These are phyloP conservation scores for Brettanomyces anomalus DNA, from an alignment of 805 yeast genomes.

Conservation along the genomic window DNA sequence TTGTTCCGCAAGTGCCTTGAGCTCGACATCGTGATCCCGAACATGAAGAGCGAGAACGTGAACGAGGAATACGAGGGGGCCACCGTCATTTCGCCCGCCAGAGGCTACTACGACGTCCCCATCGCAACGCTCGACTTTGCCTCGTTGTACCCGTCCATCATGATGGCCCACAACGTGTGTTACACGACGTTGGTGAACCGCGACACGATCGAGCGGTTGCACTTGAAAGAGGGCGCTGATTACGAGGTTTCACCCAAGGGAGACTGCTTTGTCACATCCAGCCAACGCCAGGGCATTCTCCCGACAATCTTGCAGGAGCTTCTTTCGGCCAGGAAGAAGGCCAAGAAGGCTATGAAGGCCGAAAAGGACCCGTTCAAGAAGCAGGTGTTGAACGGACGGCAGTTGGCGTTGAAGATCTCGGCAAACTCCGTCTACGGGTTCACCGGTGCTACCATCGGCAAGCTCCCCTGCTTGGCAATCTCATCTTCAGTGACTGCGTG, in stretches of 20 bases:
- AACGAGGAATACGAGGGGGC: conserved; percentile 98
- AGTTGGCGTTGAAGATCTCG: conserved; percentile 88
- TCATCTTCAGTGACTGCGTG: conserved; percentile 93
- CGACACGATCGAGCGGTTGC: conserved; percentile 55
- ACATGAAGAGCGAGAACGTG: conserved; percentile 71
- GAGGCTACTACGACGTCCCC: conserved; percentile 96
- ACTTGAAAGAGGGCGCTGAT: conserved; percentile 61
- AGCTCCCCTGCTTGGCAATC: conserved; percentile 91
- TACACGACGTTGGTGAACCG: conserved; percentile 80
- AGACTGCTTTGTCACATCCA: conserved; percentile 73
- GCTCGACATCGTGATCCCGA: conserved; percentile 83
- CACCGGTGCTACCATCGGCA: conserved; percentile 98
- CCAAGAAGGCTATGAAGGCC: conserved; percentile 80
- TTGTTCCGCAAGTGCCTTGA: conserved; percentile 86
- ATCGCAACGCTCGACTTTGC: conserved; percentile 97
- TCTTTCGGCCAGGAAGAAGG: conserved; percentile 84
- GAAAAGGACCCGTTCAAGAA: conserved; percentile 92
- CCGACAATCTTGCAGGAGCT: conserved; percentile 90
- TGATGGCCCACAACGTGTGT: conserved; percentile 98
- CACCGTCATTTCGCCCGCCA: conserved; percentile 91
- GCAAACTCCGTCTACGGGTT: conserved; percentile 99
- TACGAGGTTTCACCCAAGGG: conserved; percentile 87
- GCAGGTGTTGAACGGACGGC: conserved; percentile 95
- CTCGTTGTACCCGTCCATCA: conserved; percentile 92
- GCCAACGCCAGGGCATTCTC: conserved; percentile 69